Percentiles rank a stretch among this genome's conserved stretches.
Evolutionary conservation across 768 basidiomycete genomes (phyloP).

Genomic region (Goffeauzyma gilvescens): DNA sequence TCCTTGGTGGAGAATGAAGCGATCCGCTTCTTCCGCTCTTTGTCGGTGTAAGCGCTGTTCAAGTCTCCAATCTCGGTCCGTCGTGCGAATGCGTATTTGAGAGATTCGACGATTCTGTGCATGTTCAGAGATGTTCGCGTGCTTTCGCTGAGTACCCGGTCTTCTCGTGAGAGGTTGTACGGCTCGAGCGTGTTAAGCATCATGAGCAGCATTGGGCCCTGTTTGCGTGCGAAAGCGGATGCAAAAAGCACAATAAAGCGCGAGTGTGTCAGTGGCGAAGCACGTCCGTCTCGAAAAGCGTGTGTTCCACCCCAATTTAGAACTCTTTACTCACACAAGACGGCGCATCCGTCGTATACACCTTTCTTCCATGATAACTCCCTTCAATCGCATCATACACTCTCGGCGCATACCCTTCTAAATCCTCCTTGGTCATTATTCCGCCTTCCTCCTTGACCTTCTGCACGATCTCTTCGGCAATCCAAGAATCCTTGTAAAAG

Average conservation of each 20-base stretch:
- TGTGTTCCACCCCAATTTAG: too few species aligned
- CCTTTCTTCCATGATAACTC: slow-evolving; percentile 52
- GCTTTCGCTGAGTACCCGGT: slow-evolving; percentile 5
- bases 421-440: slow-evolving; percentile 55
- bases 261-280: too few species aligned
- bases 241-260: too few species aligned
- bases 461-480: slow-evolving; percentile 57
- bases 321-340: too few species aligned
- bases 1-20: slow-evolving; percentile 37
- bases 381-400: slow-evolving; percentile 57
- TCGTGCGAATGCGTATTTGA: slow-evolving; percentile 65
- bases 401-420: slow-evolving; percentile 44
- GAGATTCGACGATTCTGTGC: slow-evolving; percentile 63
- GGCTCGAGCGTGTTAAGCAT: slow-evolving; percentile 78
- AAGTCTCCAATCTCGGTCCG: slow-evolving; percentile 70
- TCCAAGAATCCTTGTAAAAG: slow-evolving; percentile 49
- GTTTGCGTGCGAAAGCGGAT: too few species aligned
- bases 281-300: too few species aligned
- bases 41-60: slow-evolving; percentile 4
- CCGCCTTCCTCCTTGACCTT: slow-evolving; percentile 59
- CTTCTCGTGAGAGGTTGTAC: slow-evolving; percentile 34
- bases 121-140: slow-evolving; percentile 41
- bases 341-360: slow-evolving; percentile 73
- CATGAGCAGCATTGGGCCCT: slow-evolving; percentile 58
- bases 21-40: slow-evolving; percentile 34